phyloP scores from a whole-genome alignment of 768 basidiomycete genomes.

The Gloeostereum incarnatum region DNA sequence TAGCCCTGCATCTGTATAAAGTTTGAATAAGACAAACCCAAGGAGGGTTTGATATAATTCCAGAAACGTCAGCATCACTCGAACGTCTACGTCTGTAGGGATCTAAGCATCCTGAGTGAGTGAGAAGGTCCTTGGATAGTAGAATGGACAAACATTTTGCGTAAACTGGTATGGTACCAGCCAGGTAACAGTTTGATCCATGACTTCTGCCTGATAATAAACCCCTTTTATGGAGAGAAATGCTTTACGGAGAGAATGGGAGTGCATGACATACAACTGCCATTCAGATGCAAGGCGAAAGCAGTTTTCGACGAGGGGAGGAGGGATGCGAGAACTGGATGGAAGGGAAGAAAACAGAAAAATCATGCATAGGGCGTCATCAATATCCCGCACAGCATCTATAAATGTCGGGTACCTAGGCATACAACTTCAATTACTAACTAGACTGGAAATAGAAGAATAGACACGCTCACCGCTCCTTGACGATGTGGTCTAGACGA shows the following conservation, averaged over 20 bases:
- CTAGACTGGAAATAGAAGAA: constrained; percentile 3
- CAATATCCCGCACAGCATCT: constrained; percentile 92
- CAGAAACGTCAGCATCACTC: constrained; percentile 96
- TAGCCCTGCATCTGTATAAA: constrained; percentile 91
- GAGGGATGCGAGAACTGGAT: constrained; percentile 71
- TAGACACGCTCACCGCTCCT: constrained; percentile 66
- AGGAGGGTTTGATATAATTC: constrained; percentile 96
- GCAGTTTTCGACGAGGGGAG: constrained; percentile 85
- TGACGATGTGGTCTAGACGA: constrained; percentile 90
- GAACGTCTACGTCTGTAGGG: constrained; percentile 91
- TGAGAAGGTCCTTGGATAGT: constrained; percentile 2
- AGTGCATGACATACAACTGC: constrained; percentile 93
- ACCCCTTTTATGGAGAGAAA: constrained; percentile 98
- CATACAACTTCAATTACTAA: constrained; percentile 1
- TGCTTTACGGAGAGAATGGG: constrained; percentile 73
- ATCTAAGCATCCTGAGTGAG: constrained; percentile 40
- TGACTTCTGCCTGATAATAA: constrained; percentile 94
- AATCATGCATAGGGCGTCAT: constrained; percentile 93
- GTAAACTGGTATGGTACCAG: constrained; percentile 97
- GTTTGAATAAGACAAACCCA: constrained; percentile 93
- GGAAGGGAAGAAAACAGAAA: constrained; percentile 90
- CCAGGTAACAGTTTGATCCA: constrained; percentile 92
- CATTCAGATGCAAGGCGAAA: constrained; percentile 87
- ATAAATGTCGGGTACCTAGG: constrained; percentile 92
- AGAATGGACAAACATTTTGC: constrained; percentile 56